Percentiles rank a stretch among this genome's conserved stretches.
Evolutionary conservation across 805 yeast species (phyloP).

Genomic region (Lachancea waltii): DNA sequence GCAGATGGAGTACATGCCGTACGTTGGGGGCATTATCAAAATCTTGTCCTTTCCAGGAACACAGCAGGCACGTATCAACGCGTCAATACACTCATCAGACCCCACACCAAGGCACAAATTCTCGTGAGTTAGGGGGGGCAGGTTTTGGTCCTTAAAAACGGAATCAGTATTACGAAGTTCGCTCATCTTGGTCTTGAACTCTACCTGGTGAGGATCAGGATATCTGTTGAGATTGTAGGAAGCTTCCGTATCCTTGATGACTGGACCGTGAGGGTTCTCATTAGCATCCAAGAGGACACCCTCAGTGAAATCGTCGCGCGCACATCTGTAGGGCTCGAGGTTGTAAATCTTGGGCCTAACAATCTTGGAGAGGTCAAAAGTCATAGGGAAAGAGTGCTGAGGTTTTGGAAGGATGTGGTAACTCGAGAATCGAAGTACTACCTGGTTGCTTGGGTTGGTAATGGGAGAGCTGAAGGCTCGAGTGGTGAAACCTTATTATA

Average conservation of each 20-base stretch:
- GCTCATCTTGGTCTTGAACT: conserved; percentile 64
- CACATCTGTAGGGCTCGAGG: conserved; percentile 91
- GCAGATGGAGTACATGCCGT: conserved; percentile 93
- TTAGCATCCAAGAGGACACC: conserved; percentile 93
- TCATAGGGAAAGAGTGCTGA: conserved; percentile 14
- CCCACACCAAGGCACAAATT: conserved; percentile 94
- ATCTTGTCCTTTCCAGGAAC: conserved; percentile 77
- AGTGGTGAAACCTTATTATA: no score
- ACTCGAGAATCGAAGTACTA: background rate
- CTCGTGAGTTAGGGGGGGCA: conserved; percentile 41
- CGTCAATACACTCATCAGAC: conserved; percentile 92
- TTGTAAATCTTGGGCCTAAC: conserved; percentile 80
- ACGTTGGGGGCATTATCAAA: conserved; percentile 88
- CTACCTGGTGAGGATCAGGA: conserved; percentile 93
- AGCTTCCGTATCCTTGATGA: conserved; percentile 41
- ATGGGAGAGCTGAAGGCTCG: no score
- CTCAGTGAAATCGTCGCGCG: conserved; percentile 87
- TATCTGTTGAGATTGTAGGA: conserved; percentile 77
- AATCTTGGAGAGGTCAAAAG: conserved; percentile 33
- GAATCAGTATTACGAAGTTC: conserved; percentile 54
- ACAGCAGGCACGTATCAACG: conserved; percentile 78
- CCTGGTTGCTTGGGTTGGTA: no score
- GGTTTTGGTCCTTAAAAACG: conserved; percentile 15
- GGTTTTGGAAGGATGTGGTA: no score
- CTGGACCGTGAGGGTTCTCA: conserved; percentile 91